phyloP scores from a whole-genome alignment of 2,329 filamentous ascomycete species.

The Raffaelea ambrosiae region DNA sequence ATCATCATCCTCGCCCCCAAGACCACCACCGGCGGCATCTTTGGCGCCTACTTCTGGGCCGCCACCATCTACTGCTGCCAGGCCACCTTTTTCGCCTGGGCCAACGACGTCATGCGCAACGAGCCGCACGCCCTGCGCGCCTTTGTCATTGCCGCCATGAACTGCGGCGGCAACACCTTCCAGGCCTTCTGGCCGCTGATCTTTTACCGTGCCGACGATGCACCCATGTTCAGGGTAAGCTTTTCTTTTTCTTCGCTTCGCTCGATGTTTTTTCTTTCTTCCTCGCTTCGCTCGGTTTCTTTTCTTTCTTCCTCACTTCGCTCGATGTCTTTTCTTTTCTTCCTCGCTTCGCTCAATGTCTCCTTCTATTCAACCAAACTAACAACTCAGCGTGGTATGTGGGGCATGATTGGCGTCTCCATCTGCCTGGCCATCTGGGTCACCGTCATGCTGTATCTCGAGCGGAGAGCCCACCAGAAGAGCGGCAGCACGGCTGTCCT shows the following conservation, averaged over 20 bases:
- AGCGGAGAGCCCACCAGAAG: background rate
- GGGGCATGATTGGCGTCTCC: background rate
- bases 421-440: background rate
- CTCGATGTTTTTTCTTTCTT: too few relatives aligned
- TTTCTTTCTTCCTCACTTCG: too few relatives aligned
- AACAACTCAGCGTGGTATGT: background rate
- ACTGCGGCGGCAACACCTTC: background rate
- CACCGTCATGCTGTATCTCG: background rate
- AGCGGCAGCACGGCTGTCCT: background rate
- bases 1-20: background rate
- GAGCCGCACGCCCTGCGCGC: background rate
- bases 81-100: background rate
- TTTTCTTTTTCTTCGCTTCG: too few relatives aligned
- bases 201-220: background rate
- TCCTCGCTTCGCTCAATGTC: too few relatives aligned
- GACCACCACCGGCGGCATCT: background rate
- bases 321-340: too few relatives aligned
- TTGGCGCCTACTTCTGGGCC: background rate
- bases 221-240: background rate
- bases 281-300: too few relatives aligned
- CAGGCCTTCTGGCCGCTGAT: background rate
- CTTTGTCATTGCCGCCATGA: background rate
- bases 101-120: background rate
- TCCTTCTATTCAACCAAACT: too few relatives aligned
- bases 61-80: background rate